Base-by-base conservation (phyloP, 1,139 yeast species). In the Kurtzmaniella natalensis region DNA sequence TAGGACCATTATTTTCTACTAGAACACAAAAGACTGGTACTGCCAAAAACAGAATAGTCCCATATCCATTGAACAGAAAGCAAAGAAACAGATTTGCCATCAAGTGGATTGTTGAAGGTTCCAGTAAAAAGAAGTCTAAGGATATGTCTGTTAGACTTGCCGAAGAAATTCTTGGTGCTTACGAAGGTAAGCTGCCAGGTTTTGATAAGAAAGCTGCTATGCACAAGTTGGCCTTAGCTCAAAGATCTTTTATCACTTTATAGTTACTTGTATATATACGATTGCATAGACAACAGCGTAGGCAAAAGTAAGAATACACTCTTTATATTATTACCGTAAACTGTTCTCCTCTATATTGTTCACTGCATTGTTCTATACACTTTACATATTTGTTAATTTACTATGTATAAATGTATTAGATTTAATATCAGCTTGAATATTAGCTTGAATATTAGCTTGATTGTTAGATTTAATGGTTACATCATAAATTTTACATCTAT, bases 51-150 rank as follows among this genome's bases (percentile, higher is more conserved):
- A 76, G 69, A 39, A 72, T 80, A 32, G 82, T 87, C 31, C 98
- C 98, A 3, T 78, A 76, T 31, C 95, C 97, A 9, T 68, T 89
- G 52, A 79, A 76, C 35, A 78, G 78, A 53, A 81, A 87, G 59
- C 95, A 88, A 60, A 76, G 97, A 58, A 67, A 79, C 47, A 77
- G 96, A 59, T 78, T 75, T 51, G 96, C 97, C 3, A 84, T 94
- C 69, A 61, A 69, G 42, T 92, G 97, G 97, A 82, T 92, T 33
- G 62, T 88, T 38, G 95, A 87, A 39, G 88, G 94, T 15, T 77
- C 94, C 19, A 72, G 77, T 37, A 81, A 81, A 55, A 81, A 94
- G 57, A 81, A 79, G 35, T 79, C 92, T 15, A 76, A 79, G 40
- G 94, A 85, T 50, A 83, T 83, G 50, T 70, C 94, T 1, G 96